Base-by-base conservation (phyloP, 805 yeast species). In the Starmerella apis region DNA sequence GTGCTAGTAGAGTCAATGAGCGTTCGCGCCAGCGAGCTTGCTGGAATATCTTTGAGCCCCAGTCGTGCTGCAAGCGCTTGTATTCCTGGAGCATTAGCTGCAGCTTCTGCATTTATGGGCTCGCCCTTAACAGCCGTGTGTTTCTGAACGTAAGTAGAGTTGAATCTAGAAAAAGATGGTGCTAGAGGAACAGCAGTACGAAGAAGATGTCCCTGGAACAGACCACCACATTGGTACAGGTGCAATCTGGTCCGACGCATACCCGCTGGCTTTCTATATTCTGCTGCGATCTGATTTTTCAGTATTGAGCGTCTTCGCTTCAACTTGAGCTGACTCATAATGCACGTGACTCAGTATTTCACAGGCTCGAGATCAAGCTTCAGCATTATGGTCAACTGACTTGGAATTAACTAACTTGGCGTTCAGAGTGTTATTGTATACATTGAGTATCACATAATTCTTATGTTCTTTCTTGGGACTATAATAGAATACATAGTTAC, bases 11-110 rank as follows among this genome's bases (percentile, higher is more conserved):
- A 59, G 58, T 87, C 78, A 47, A 88, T 83, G 56, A 92, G 73
- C 38, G 92, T 77, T 61, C 88, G 82, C 1, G 95, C 88, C 53
- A 92, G 72, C 1, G 90, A 78, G 11, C 86, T 72, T 35, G 74
- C 71, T 49, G 79, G 65, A 61, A 77, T 83, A 22, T 68, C 58
- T 16, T 19, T 38, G 47, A 90, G 72, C 18, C 73, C 66, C 47
- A 90, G 70, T 65, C 98, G 78, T 18, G 83, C 70, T 61, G 86
- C 95, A 52, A 90, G 73, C 4, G 96, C 80, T 32, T 75, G 75
- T 48, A 92, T 71, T n/a, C 81, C 75, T 1, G 95, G 84, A 10
- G 86, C 77, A 61, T 76, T 68, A 3, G 61, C 54, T 3, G 83
- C 83, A 18, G 74, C 69, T 23, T 71, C 76, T 49, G 78, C 81